Evolutionary conservation across 2,329 filamentous ascomycete genomes (phyloP).

Genomic region (Tolypocladium paradoxum): DNA sequence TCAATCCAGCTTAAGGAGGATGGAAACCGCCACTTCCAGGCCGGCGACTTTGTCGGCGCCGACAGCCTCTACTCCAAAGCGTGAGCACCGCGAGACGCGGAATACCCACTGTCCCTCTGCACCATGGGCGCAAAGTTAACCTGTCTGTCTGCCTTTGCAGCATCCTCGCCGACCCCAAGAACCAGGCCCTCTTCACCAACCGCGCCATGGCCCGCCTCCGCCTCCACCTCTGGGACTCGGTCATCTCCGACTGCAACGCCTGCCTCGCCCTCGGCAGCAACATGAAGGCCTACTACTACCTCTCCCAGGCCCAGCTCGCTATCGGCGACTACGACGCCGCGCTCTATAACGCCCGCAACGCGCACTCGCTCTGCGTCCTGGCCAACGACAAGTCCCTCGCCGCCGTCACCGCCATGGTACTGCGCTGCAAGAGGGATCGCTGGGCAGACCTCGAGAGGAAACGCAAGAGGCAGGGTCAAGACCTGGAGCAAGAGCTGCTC

Average conservation of each 20-base stretch:
- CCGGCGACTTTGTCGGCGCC: slow-evolving; percentile 53
- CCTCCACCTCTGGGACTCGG: slow-evolving; percentile 61
- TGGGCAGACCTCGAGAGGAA: slow-evolving; percentile 68
- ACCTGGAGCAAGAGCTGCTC: slow-evolving; percentile 51
- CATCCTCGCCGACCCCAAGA: slow-evolving; percentile 67
- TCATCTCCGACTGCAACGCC: slow-evolving; percentile 64
- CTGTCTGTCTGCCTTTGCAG: slow-evolving; percentile 27
- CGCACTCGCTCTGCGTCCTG: slow-evolving; percentile 59
- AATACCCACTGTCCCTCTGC: no score
- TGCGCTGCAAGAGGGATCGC: slow-evolving; percentile 72
- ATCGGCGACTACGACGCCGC: slow-evolving; percentile 58
- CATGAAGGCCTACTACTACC: slow-evolving; percentile 77
- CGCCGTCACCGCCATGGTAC: slow-evolving; percentile 61
- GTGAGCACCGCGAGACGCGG: no score
- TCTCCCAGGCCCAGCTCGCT: slow-evolving; percentile 73
- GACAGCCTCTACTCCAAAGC: slow-evolving; percentile 65
- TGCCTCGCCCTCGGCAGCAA: slow-evolving; percentile 58
- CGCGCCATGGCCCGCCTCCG: slow-evolving; percentile 74
- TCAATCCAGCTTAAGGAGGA: slow-evolving; percentile 39
- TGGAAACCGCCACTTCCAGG: slow-evolving; percentile 55
- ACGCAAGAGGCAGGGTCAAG: slow-evolving; percentile 42
- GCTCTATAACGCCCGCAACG: slow-evolving; percentile 55
- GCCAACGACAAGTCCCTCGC: slow-evolving; percentile 56
- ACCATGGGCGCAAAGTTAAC: not conserved
- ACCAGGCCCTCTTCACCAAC: slow-evolving; percentile 78